Conservation (phyloP, 495 filamentous ascomycete species). For the Penicillium coprophilum region DNA sequence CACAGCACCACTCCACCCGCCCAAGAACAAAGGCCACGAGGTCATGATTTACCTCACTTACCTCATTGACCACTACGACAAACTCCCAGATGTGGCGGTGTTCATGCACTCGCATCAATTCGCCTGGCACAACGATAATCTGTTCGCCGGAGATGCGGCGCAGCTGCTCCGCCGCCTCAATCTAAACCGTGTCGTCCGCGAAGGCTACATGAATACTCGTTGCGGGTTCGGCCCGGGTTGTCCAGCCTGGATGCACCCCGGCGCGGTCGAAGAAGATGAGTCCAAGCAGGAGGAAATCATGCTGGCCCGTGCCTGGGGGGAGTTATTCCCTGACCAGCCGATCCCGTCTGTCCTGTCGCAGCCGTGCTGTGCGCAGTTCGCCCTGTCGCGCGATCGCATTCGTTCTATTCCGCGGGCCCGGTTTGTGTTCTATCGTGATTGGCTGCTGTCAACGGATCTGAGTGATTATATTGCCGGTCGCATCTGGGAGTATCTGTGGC, state of each 20-base stretch:
- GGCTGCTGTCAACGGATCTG: conserved; percentile 62
- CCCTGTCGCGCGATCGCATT: conserved; percentile 54
- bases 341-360: conserved; percentile 55
- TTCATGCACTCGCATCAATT: conserved; percentile 69
- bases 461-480: conserved; percentile 68
- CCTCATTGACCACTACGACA: conserved; percentile 70
- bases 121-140: conserved; percentile 65
- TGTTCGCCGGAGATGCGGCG: conserved; percentile 49
- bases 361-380: conserved; percentile 72
- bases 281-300: conserved; percentile 62
- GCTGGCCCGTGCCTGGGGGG: conserved; percentile 53
- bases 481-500: conserved; percentile 76
- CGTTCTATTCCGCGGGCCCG: conserved; percentile 56
- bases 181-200: conserved; percentile 51
- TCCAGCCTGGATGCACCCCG: conserved; percentile 65
- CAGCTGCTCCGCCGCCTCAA: conserved; percentile 55
- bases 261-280: conserved; percentile 46
- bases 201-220: conserved; percentile 66
- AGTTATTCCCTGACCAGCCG: conserved; percentile 54
- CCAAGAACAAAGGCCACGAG: conserved; percentile 74
- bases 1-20: conserved; percentile 59
- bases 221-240: conserved; percentile 63
- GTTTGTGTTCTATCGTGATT: conserved; percentile 65
- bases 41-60: conserved; percentile 74
- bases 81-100: conserved; percentile 63